These are phyloP conservation scores for Singerocomus inundabilis DNA, from an alignment of 1,284 basidiomycete species.

Conservation along the genomic window DNA sequence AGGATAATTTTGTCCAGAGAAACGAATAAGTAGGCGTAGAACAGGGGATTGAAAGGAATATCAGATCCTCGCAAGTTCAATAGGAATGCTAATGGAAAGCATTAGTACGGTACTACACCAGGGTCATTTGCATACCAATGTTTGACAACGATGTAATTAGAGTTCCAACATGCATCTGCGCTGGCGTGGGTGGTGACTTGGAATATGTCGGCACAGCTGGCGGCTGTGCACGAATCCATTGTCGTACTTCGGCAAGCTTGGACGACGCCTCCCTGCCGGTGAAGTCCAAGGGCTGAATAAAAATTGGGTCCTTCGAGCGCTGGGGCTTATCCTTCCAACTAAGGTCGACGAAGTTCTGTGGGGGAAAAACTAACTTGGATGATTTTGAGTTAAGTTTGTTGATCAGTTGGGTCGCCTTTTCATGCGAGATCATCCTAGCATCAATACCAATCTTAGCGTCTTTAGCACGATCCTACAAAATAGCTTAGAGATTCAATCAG, in stretches of 20 bases:
- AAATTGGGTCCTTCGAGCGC: conserved; percentile 70
- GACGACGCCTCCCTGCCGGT: conserved; percentile 62
- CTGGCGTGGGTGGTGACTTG: conserved; percentile 55
- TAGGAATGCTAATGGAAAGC: conserved; percentile 21
- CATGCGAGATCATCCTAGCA: conserved; percentile 81
- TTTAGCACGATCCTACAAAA: conserved; percentile 48
- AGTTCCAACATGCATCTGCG: conserved; percentile 64
- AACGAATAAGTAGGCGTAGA: conserved; percentile 82
- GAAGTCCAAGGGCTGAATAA: conserved; percentile 72
- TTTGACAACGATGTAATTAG: conserved; percentile 59
- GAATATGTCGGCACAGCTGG: conserved; percentile 62
- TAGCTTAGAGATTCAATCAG: conserved; percentile 7
- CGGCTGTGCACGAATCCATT: conserved; percentile 62
- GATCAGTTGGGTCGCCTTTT: conserved; percentile 63
- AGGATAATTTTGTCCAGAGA: conserved; percentile 58
- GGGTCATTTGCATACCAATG: conserved; percentile 49
- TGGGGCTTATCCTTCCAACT: conserved; percentile 76
- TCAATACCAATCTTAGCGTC: conserved; percentile 78
- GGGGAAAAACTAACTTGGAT: conserved; percentile 67
- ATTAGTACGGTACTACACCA: conserved; percentile 10
- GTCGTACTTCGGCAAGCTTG: conserved; percentile 58
- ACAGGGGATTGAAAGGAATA: conserved; percentile 85
- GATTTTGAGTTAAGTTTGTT: conserved; percentile 48
- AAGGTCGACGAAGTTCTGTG: conserved; percentile 84
- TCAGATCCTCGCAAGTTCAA: conserved; percentile 70